Conservation (phyloP, 2,329 filamentous ascomycete species). For the Calonectria pauciramosa region DNA sequence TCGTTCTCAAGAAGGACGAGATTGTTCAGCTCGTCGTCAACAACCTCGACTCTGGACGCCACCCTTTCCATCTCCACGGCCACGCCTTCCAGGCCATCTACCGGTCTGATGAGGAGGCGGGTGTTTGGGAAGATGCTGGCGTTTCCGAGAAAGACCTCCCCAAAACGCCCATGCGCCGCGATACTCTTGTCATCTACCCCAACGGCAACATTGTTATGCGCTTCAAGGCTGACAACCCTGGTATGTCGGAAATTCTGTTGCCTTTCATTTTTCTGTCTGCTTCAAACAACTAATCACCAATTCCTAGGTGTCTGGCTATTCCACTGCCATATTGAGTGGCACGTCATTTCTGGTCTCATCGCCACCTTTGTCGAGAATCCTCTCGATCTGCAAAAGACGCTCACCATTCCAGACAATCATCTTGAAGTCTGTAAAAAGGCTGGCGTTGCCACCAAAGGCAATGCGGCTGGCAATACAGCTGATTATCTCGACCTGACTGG, state of each 20-base stretch:
- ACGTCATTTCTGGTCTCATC: conserved; percentile 75
- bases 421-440: conserved; percentile 69
- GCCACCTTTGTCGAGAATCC: conserved; percentile 76
- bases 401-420: conserved; percentile 73
- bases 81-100: conserved; percentile 79
- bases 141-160: conserved; percentile 62
- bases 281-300: neutral
- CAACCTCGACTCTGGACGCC: conserved; percentile 79
- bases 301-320: conserved; percentile 75
- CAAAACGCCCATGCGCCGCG: conserved; percentile 73
- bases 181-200: conserved; percentile 76
- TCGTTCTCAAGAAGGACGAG: conserved; percentile 76
- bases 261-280: neutral
- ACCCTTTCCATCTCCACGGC: conserved; percentile 86
- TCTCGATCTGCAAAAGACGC: conserved; percentile 69
- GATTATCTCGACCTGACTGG: conserved; percentile 75
- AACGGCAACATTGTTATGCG: conserved; percentile 79
- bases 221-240: conserved; percentile 77
- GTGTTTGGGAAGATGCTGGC: conserved; percentile 63
- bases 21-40: conserved; percentile 82
- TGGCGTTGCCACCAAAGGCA: conserved; percentile 70
- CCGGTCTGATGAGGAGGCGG: conserved; percentile 70
- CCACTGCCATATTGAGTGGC: conserved; percentile 88
- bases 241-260: conserved; percentile 52
- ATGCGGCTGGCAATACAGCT: conserved; percentile 80